Evolutionary conservation across 257 asterid genomes (phyloP).

Genomic region (Nicotiana benthamiana): DNA sequence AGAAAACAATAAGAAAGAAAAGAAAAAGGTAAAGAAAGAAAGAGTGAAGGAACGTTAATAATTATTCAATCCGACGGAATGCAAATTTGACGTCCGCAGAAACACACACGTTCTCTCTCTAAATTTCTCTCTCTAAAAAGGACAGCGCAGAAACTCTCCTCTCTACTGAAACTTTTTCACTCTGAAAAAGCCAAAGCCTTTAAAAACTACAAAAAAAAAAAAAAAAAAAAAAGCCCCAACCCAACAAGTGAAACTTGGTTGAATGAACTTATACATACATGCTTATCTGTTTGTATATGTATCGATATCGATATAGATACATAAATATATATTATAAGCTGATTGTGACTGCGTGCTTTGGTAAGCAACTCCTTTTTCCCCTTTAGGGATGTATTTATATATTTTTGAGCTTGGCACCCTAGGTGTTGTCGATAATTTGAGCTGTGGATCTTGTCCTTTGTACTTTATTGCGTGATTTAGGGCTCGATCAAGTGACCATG

Average conservation of each 20-base stretch:
- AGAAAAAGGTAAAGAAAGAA: background rate
- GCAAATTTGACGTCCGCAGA: constrained; percentile 44
- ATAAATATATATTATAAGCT: background rate
- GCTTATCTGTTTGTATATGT: background rate
- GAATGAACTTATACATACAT: background rate
- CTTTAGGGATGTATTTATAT: background rate
- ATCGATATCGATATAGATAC: background rate
- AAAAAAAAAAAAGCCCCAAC: background rate
- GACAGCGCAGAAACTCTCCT: constrained; percentile 20
- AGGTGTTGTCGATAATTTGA: background rate
- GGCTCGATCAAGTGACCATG: constrained; percentile 20
- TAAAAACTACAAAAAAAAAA: no score
- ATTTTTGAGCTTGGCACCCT: background rate
- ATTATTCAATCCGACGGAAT: constrained; percentile 30
- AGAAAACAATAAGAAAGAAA: constrained; percentile 4
- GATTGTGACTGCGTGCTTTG: background rate
- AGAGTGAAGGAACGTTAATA: constrained; percentile 25
- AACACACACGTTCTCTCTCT: constrained; percentile 15
- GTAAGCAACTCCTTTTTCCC: background rate
- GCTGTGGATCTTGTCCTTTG: constrained; percentile 16
- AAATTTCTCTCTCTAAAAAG: constrained; percentile 25
- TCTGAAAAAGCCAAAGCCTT: background rate
- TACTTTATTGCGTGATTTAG: constrained; percentile 4
- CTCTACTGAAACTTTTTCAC: background rate
- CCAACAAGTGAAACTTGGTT: background rate